A percentile compares a stretch with the other conserved stretches of the same genome.
These are phyloP conservation scores for Amanita brunnescens DNA, from an alignment of 768 basidiomycete genomes.

Conservation along the genomic window DNA sequence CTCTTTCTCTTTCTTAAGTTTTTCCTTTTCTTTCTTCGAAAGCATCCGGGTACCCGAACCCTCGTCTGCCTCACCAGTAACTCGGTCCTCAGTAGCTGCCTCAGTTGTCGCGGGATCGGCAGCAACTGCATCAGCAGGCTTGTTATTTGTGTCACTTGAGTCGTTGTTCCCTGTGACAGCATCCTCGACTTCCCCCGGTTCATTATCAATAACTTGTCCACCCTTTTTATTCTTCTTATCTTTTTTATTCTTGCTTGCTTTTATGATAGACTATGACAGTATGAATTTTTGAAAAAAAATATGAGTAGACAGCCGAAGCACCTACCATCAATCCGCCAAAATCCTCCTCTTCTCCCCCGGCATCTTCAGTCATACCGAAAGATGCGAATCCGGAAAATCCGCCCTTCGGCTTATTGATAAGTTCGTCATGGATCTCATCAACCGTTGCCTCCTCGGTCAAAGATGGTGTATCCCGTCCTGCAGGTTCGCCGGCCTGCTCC, in stretches of 20 bases:
- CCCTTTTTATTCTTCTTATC: conserved; percentile 40
- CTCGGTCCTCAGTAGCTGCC: conserved; percentile 22
- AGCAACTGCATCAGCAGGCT: conserved; percentile 15
- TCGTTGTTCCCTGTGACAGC: conserved; percentile 13
- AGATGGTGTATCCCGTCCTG: conserved; percentile 30
- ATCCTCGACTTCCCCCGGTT: conserved; percentile 18
- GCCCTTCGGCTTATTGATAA: conserved; percentile 19
- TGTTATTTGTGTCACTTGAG: conserved; percentile 15
- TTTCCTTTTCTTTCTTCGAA: conserved; percentile 95
- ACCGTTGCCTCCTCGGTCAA: conserved; percentile 19
- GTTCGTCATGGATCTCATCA: conserved; percentile 23
- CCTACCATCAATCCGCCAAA: conserved; percentile 73
- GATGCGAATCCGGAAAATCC: conserved; percentile 47
- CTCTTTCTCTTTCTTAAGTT: conserved; percentile 93
- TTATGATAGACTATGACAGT: conserved; percentile 48
- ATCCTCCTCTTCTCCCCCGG: conserved; percentile 50
- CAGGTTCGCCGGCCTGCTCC: conserved; percentile 57
- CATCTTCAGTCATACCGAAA: conserved; percentile 34
- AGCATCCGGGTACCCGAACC: conserved; percentile 59
- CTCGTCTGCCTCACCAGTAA: conserved; percentile 44
- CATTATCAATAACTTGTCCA: conserved; percentile 22
- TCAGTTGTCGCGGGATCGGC: conserved; percentile 19
- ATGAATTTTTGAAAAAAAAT: conserved; percentile 2
- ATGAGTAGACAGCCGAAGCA: conserved; percentile 8
- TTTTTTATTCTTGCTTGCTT: conserved; percentile 49